These are phyloP conservation scores for Vaccinium darrowii DNA, from an alignment of 148 eudicot genomes.

Conservation along the genomic window DNA sequence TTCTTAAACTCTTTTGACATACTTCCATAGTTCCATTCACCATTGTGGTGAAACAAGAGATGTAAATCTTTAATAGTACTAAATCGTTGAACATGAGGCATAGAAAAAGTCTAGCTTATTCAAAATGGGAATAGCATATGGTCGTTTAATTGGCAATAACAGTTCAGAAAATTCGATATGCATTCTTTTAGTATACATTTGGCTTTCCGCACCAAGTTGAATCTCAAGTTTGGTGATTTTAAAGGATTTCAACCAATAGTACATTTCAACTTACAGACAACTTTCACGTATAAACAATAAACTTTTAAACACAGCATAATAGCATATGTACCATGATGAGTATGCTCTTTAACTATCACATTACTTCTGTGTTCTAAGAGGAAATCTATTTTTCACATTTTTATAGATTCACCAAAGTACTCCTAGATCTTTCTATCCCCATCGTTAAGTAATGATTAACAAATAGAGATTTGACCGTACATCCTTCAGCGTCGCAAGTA, in stretches of 20 bases:
- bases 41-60: not conserved
- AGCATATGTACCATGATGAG: not conserved
- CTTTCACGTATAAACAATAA: not conserved
- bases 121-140: not conserved
- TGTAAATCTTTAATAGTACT: not conserved
- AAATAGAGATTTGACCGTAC: conserved; percentile 33
- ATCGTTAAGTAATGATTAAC: not conserved
- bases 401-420: not conserved
- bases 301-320: not conserved
- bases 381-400: not conserved
- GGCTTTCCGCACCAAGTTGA: not conserved
- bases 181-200: not conserved
- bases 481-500: conserved; percentile 77
- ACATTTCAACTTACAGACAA: not conserved
- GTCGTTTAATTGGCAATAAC: not conserved
- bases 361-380: not conserved
- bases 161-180: not conserved
- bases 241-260: not conserved
- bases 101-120: not conserved
- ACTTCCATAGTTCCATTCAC: not conserved
- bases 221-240: not conserved
- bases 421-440: not conserved
- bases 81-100: not conserved
- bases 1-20: not conserved
- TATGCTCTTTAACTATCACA: not conserved